Percentiles rank a stretch among this genome's conserved stretches.
These are phyloP conservation scores for Gloeopeniophorella convolvens DNA, from an alignment of 768 basidiomycete genomes.

Conservation along the genomic window DNA sequence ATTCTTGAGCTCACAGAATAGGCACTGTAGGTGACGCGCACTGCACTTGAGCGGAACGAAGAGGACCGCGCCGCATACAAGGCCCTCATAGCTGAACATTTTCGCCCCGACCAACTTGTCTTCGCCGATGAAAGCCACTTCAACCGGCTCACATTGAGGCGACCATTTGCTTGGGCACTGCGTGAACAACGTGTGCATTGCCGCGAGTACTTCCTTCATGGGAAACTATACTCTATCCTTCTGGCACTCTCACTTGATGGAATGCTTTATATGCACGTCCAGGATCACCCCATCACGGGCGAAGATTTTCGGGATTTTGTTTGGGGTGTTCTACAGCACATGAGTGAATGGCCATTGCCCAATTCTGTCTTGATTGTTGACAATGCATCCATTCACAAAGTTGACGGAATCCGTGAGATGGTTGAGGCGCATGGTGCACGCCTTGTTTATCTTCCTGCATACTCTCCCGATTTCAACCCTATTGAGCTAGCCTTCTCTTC, in stretches of 20 bases:
- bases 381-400: conserved; percentile 33
- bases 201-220: conserved; percentile 25
- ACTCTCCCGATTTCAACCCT: conserved; percentile 28
- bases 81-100: conserved; percentile 13
- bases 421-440: conserved; percentile 27
- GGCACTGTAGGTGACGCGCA: conserved; percentile 16
- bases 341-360: conserved; percentile 32
- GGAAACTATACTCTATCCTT: conserved; percentile 30
- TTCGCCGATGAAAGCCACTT: conserved; percentile 33
- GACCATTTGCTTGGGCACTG: conserved; percentile 27
- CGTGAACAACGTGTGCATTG: conserved; percentile 22
- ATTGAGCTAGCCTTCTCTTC: conserved; percentile 27
- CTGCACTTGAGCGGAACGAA: conserved; percentile 20
- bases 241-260: conserved; percentile 33
- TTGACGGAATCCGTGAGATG: conserved; percentile 24
- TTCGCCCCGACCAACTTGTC: conserved; percentile 23
- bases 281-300: conserved; percentile 27
- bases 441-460: conserved; percentile 23
- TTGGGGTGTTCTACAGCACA: conserved; percentile 28
- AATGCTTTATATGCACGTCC: conserved; percentile 27
- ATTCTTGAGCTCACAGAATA: too few relatives aligned
- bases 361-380: conserved; percentile 37
- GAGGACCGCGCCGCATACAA: conserved; percentile 6
- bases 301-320: conserved; percentile 30
- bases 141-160: conserved; percentile 24